Conservation (phyloP, 441 rosid genomes). For the Flueggea neowawraea region DNA sequence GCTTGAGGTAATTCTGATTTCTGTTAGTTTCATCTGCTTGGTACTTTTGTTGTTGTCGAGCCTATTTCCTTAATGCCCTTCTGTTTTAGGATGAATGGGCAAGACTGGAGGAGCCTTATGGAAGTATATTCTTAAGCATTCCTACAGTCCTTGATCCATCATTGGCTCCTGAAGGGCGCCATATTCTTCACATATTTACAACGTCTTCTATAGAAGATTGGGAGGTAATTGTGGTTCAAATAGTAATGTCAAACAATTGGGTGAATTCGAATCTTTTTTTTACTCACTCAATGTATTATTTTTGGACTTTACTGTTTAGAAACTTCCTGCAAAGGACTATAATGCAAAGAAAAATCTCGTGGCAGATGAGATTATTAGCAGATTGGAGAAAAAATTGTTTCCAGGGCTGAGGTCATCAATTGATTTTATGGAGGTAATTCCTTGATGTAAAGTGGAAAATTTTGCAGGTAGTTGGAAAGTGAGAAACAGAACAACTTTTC, state of each 20-base stretch:
- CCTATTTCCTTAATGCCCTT: background rate
- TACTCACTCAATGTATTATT: background rate
- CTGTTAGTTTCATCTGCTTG: slow-evolving; percentile 6
- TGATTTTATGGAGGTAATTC: slow-evolving; percentile 73
- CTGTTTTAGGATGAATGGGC: slow-evolving; percentile 58
- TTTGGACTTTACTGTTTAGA: slow-evolving; percentile 36
- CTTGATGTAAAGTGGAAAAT: background rate
- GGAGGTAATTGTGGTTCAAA: slow-evolving; percentile 48
- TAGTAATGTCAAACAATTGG: slow-evolving; percentile 3
- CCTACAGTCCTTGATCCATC: slow-evolving; percentile 94
- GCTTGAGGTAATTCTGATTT: slow-evolving; percentile 63
- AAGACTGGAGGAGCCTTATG: slow-evolving; percentile 78
- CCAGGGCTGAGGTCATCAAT: slow-evolving; percentile 81
- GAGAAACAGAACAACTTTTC: too few relatives aligned
- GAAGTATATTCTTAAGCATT: slow-evolving; percentile 95
- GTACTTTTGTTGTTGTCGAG: background rate
- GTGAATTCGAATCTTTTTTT: background rate
- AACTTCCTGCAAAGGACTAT: slow-evolving; percentile 68
- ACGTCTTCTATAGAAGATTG: slow-evolving; percentile 86
- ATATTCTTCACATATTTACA: slow-evolving; percentile 91
- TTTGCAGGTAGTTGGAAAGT: background rate
- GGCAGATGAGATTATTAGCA: slow-evolving; percentile 61
- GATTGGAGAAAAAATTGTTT: slow-evolving; percentile 85
- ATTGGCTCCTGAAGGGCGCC: slow-evolving; percentile 78
- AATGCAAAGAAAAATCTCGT: slow-evolving; percentile 73